These are phyloP conservation scores for Ganoderma multipileum DNA, from an alignment of 1,284 basidiomycete species.

Conservation along the genomic window DNA sequence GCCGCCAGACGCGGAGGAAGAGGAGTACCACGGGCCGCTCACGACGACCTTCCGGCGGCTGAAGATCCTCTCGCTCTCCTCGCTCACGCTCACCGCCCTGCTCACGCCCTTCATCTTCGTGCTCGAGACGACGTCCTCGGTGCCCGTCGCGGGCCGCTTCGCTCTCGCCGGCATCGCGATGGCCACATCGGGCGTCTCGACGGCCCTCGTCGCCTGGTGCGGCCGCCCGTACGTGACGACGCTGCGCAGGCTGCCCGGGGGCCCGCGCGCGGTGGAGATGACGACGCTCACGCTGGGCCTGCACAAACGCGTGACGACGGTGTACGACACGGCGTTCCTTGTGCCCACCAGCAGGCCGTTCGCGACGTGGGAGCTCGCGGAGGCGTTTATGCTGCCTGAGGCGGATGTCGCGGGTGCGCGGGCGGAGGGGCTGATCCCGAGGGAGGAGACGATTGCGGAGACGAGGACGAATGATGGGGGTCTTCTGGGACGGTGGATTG, in stretches of 20 bases:
- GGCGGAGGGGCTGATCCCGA: conserved; percentile 45
- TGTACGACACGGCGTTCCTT: conserved; percentile 80
- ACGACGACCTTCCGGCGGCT: conserved; percentile 74
- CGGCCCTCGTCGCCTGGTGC: conserved; percentile 79
- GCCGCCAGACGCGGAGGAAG: conserved; percentile 17
- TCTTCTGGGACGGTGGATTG: conserved; percentile 79
- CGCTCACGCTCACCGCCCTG: conserved; percentile 72
- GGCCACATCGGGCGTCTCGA: conserved; percentile 74
- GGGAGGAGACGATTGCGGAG: conserved; percentile 81
- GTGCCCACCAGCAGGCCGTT: conserved; percentile 75
- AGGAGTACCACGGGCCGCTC: conserved; percentile 68
- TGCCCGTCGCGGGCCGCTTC: conserved; percentile 74
- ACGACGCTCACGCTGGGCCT: conserved; percentile 73
- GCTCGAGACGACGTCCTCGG: conserved; percentile 67
- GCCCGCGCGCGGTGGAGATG: conserved; percentile 62
- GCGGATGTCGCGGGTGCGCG: conserved; percentile 46
- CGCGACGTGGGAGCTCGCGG: conserved; percentile 82
- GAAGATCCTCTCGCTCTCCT: conserved; percentile 85
- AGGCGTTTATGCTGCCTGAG: conserved; percentile 55
- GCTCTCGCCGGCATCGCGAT: conserved; percentile 76
- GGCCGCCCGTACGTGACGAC: conserved; percentile 57
- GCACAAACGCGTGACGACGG: conserved; percentile 63
- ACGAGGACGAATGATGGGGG: conserved; percentile 69
- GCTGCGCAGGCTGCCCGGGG: conserved; percentile 42
- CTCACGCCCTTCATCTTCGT: conserved; percentile 84